Evolutionary conservation across 2,329 filamentous ascomycete genomes (phyloP), one percentile per base, ranked within the genome.

Genomic region (Eurotiales sp.): DNA sequence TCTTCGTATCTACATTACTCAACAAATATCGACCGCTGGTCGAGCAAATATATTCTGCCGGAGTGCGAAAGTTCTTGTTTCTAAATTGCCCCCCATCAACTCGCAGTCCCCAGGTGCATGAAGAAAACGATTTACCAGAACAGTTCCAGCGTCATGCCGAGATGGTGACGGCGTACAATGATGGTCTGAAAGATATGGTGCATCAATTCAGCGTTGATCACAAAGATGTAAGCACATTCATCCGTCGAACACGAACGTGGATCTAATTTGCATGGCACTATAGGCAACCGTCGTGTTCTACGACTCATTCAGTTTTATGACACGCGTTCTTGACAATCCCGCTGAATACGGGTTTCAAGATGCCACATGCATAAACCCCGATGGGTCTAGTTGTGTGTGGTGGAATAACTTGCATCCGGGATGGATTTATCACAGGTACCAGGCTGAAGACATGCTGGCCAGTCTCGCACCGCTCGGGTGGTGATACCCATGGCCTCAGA

Each of bases 321-420:
- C 52, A 4, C 40, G 46, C 15, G 40, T 56, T 37, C 54, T 56
- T 27, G 52, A 56, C 14, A 44, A 52, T 29, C 41, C 49, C 15
- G n/a, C 41, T 19, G 23, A 27, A 14, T 56, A 56, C 39, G 54
- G 54, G 2, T 56, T 50, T 15, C 27, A 37, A 42, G 37, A 55
- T 46, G 46, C 48, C 11, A 52, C 21, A 1, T 56, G 54, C 27
- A 49, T 52, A 11, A 45, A 53, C 21, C n/a, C 11, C 15, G 51
- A 53, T 49, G 54, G 54, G 34, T 44, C 25, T 1, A 54, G 32
- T n/a, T 56, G 54, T 45, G 11, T 56, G 11, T 56, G 54, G 54
- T 55, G 49, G 48, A 51, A 56, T 47, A 48, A 46, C 8, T 51
- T 54, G 25, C 54, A 56, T 48, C 54, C 54, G 14, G 50, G 52